Evolutionary conservation across 2,329 filamentous ascomycete genomes (phyloP), one percentile per base, ranked within the genome.

Genomic region (Ophiosphaerella herpotricha): DNA sequence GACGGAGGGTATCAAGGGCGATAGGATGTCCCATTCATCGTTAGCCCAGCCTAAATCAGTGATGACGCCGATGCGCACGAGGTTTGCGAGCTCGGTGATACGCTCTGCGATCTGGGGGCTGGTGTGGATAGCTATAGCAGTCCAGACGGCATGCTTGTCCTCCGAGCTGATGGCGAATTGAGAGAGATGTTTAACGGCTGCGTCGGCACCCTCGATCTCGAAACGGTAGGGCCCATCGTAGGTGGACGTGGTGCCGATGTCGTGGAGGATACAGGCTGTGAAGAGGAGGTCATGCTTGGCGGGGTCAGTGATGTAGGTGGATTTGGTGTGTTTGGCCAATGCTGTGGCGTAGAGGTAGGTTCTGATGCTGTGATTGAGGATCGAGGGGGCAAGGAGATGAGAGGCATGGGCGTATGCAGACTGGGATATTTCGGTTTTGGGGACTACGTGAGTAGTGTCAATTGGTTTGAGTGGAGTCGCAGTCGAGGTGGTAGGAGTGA

Each of bases 321-420:
- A 69, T 2, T 42, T 37, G 11, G 35, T 35, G 41, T 78, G 74
- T 12, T 51, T 43, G 4, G 62, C 61, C 11, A 69, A 47, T 11
- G 49, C 49, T 12, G 57, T 44, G 34, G 85, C 82, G 64, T 82
- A 90, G 62, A 85, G 83, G 64, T 82, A 91, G 2, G 90, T 86
- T 9, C 88, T 77, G 78, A 90, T 84, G 21, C 82, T 85, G 69
- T 91, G 88, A 63, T 86, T 85, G 61, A 85, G 88, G 0, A 86
- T 88, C 48, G 83, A 75, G 4, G 68, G 63, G 0, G 77, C 61
- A 0, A 88, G 73, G 5, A 80, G 73, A 1, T 70, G 66, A 47
- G 79, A 76, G 1, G 80, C 83, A 54, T 83, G 83, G 3, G 72
- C 55, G 35, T 78, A 75, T 1, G 80, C 74, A 43, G 77, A 64